Evolutionary conservation across 1,284 basidiomycete species (phyloP).

Genomic region (Leccinum pachyderme): DNA sequence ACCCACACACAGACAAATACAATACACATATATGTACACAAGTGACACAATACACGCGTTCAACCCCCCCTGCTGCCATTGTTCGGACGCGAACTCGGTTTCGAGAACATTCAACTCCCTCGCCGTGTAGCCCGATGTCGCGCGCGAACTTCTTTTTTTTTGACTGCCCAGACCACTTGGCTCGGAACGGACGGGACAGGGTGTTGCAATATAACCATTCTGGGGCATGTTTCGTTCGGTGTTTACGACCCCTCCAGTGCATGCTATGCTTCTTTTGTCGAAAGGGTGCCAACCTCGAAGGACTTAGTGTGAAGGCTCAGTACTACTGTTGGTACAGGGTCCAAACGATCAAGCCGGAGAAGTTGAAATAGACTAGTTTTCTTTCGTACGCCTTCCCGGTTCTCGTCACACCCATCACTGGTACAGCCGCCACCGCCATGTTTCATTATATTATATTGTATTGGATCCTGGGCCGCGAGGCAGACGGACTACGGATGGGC

Average conservation of each 20-base stretch:
- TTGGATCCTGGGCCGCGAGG: constrained; percentile 11
- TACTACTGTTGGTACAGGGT: too few relatives aligned
- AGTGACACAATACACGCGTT: not conserved
- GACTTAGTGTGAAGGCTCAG: too few relatives aligned
- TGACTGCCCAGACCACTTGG: not conserved
- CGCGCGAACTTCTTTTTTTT: not conserved
- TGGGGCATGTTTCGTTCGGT: constrained; percentile 11
- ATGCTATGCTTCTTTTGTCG: too few relatives aligned
- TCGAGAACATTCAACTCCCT: not conserved
- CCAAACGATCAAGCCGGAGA: too few relatives aligned
- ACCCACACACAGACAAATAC: not conserved
- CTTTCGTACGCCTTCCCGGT: not conserved
- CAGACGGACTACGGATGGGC: constrained; percentile 9
- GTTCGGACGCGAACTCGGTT: not conserved
- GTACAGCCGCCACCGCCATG: constrained; percentile 13
- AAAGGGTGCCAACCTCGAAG: too few relatives aligned
- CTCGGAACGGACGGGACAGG: not conserved
- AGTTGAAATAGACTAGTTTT: too few relatives aligned
- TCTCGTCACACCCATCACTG: constrained; percentile 8
- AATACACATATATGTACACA: not conserved
- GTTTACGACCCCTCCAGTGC: not conserved
- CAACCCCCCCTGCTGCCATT: not conserved
- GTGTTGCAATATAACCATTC: not conserved
- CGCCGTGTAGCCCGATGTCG: not conserved
- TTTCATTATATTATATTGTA: constrained; percentile 12